Conservation (phyloP, 176 grass and related monocot species). For the Rhynchospora pubera region DNA sequence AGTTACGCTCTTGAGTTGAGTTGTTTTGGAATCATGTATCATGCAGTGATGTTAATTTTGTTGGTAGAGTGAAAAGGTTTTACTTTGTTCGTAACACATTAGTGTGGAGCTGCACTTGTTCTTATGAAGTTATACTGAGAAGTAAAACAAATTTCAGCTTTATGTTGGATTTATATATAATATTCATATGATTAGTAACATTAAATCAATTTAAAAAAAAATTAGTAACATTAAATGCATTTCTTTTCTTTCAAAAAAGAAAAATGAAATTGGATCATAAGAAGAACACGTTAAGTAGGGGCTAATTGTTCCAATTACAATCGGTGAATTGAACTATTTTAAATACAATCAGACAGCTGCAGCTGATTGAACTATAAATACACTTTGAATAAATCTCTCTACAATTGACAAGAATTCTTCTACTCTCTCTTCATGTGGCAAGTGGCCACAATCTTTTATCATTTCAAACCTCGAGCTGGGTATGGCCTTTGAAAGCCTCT, state of each 20-base stretch:
- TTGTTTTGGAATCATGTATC: background rate
- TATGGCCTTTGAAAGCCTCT: conserved; percentile 51
- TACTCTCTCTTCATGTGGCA: conserved; percentile 79
- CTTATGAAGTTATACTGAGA: background rate
- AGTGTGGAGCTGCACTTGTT: background rate
- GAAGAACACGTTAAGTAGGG: background rate
- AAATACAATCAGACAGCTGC: background rate
- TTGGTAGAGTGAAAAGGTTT: background rate
- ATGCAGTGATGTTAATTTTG: background rate
- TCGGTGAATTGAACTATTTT: background rate
- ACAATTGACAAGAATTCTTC: conserved; percentile 62
- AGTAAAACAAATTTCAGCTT: background rate
- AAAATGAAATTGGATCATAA: background rate
- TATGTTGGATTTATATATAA: background rate
- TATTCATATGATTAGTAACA: background rate
- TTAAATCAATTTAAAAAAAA: too few relatives aligned
- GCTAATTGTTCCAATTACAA: background rate
- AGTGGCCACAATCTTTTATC: conserved; percentile 73
- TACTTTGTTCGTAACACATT: background rate
- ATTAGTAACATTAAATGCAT: background rate
- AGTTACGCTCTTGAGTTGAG: background rate
- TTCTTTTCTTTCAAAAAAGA: background rate
- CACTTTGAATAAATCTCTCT: conserved; percentile 45
- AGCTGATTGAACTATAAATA: conserved; percentile 31
- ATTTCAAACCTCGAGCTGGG: conserved; percentile 55